Evolutionary conservation across 2,329 filamentous ascomycete species (phyloP).

Genomic region (Kalmusia sp.): DNA sequence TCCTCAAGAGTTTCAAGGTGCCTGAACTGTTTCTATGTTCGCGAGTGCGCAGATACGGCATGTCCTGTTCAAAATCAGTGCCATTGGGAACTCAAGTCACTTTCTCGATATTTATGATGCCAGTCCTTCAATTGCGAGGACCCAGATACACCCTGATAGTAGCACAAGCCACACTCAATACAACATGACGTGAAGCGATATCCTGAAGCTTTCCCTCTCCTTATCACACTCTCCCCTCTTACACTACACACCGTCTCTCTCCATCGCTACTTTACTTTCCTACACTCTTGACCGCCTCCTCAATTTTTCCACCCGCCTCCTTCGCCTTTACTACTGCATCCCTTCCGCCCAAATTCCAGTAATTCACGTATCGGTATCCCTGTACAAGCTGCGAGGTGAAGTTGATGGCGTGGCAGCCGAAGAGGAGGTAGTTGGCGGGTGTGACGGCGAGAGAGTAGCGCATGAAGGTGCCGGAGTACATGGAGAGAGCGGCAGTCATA

Average conservation of each 20-base stretch:
- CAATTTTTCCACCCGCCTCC: constrained; percentile 32
- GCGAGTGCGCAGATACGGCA: too few relatives aligned
- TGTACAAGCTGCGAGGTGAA: constrained; percentile 67
- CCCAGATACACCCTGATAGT: constrained; percentile 1
- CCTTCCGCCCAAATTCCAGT: constrained; percentile 61
- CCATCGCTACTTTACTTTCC: constrained; percentile 11
- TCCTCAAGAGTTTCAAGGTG: too few relatives aligned
- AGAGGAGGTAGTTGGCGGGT: constrained; percentile 71
- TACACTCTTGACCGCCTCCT: constrained; percentile 15
- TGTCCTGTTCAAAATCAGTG: too few relatives aligned
- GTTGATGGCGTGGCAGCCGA: constrained; percentile 72
- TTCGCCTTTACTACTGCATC: constrained; percentile 51
- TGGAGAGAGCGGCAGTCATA: constrained; percentile 67
- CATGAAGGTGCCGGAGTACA: constrained; percentile 71
- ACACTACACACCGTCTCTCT: background rate
- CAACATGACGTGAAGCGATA: background rate
- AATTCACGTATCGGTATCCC: constrained; percentile 67
- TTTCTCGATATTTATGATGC: background rate
- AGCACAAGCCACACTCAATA: background rate
- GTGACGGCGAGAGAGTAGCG: constrained; percentile 70
- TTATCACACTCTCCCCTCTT: background rate
- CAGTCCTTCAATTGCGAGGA: background rate
- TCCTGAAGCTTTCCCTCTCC: background rate
- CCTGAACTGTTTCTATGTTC: too few relatives aligned
- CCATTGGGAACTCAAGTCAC: too few relatives aligned